Base-by-base conservation (phyloP, 129 eudicot genomes). In the Tanacetum coccineum region DNA sequence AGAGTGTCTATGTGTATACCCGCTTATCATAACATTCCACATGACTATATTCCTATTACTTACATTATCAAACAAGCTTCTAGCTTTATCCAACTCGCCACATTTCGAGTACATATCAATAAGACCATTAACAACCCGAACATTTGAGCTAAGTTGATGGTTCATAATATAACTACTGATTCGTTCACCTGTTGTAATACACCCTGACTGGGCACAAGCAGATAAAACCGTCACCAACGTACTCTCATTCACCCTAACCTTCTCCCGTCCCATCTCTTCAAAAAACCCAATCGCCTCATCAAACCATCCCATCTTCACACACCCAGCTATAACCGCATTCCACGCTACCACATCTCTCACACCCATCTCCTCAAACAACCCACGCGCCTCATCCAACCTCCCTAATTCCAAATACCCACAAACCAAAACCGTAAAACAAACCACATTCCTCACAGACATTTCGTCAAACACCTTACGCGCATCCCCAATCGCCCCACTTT, bases 11-110 rank as follows among this genome's bases (percentile, higher is more conserved):
- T 85, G 93, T 75, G 81, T 77, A 47, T 91, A 85, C n/a, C 95
- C 97, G 32, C 82, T 81, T 30, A 91, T 85, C 90, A 90, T 84
- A 22, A 95, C 87, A 64, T 87, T 91, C 88, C 89, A 91, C 2
- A 87, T 81, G 73, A 76, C 75, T 8, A 83, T 67, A 62, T 85
- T 95, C 69, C 75, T 91, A 14, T 73, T 78, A 13, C 19, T 8
- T 36, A 83, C 20, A 4, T 9, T 5, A 21, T 87, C 90, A 65
- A 87, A 91, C 14, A 87, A 82, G 54, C 53, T 66, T 36, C 78
- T 74, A n/a, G 97, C 95, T 42, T 84, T 59, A 6, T 69, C 81
- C 48, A 87, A 75, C 28, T 87, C 83, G 22, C 67, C 68, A 68
- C 93, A 84, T 67, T 91, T 91, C 40, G 93, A 81, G 79, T 91